Evolutionary conservation across 2,329 filamentous ascomycete genomes (phyloP), one percentile per base, ranked within the genome.

Genomic region (Verticillium longisporum): DNA sequence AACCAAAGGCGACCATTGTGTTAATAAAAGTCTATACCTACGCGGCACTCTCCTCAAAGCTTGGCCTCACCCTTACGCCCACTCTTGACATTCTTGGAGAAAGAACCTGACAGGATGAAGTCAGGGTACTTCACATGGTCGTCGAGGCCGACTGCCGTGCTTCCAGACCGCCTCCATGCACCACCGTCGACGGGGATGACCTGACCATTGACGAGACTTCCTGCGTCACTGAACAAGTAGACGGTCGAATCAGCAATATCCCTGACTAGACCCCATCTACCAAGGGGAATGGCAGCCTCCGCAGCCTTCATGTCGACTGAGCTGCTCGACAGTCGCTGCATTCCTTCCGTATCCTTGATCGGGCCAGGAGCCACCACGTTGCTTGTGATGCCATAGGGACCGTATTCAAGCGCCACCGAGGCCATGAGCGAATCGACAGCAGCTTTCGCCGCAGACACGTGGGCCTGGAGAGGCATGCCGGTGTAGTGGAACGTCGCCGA

Each of bases 191-290:
- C 90, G 37, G 96, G 90, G 38, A 97, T 76, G 3, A 86, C 84
- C 66, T 92, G 88, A 1, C 92, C 95, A 66, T 90, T 97, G 56
- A 98, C 86, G 73, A 90, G 97, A 71, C 88, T 92, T 1, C 88
- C 94, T 0, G 91, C 87, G 55, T 96, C 90, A 55, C 89, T 90
- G 71, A 97, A 95, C 60, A 98, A 74, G 69, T 88, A 99, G 0
- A 98, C 85, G 0, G 94, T 97, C 1, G 94, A 91, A 74, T 99
- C 94, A 0, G 92, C 90, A 69, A 99, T 92, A 70, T 99, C 94
- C 66, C 89, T 89, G 32, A 96, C 86, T 0, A 84, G 84, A 6
- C 94, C 95, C 74, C 87, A 86, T 61, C 93, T 82, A 1, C 92
- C 92, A 2, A 88, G 76, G 0, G 95, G 95, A 38, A 96, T 83